phyloP scores from a whole-genome alignment of 768 basidiomycete species.

The Gymnopilus junonius region DNA sequence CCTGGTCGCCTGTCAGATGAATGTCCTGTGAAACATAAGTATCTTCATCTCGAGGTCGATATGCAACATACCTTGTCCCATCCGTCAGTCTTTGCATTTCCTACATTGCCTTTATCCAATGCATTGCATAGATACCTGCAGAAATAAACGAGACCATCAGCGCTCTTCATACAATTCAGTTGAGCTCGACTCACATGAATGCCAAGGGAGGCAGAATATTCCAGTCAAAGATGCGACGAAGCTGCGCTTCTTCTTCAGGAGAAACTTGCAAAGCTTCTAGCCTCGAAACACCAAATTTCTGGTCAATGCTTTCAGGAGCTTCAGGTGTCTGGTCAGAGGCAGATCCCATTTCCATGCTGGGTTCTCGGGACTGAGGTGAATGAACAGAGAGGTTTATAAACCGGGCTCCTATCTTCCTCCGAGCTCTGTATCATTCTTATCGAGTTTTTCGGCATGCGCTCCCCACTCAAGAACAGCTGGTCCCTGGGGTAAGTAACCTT shows the following conservation, averaged over 20 bases:
- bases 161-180: too few species aligned
- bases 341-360: constrained; percentile 13
- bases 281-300: constrained; percentile 6
- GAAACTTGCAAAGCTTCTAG: constrained; percentile 19
- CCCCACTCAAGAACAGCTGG: background rate
- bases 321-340: constrained; percentile 7
- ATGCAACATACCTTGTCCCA: constrained; percentile 45
- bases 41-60: background rate
- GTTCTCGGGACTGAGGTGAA: background rate
- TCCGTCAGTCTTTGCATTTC: constrained; percentile 56
- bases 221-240: constrained; percentile 46
- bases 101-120: constrained; percentile 53
- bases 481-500: background rate
- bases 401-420: background rate
- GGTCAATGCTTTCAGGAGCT: background rate
- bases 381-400: background rate
- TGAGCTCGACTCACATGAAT: constrained; percentile 37
- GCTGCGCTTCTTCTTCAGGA: constrained; percentile 31
- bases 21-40: constrained; percentile 37
- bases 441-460: background rate
- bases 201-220: constrained; percentile 46
- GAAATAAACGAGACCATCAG: background rate
- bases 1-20: constrained; percentile 48
- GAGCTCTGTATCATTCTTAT: background rate
- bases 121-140: constrained; percentile 53